Evolutionary conservation across 1,284 basidiomycete genomes (phyloP).

Genomic region (Golubevia sp.): DNA sequence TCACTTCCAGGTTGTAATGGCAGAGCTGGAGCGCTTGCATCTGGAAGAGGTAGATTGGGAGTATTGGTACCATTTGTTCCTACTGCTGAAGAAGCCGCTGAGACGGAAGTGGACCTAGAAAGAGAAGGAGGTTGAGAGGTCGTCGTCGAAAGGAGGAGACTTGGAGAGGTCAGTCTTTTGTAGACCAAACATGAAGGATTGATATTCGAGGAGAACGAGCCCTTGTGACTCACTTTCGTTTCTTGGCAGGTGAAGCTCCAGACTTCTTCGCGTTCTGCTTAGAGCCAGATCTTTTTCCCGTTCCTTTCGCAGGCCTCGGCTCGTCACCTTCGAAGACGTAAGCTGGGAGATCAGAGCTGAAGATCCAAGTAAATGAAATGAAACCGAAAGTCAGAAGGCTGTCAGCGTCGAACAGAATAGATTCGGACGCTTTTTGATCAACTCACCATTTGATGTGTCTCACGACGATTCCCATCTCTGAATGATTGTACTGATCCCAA

Average conservation of each 20-base stretch:
- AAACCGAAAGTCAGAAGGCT: background rate
- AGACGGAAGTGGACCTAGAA: background rate
- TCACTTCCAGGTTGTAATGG: conserved; percentile 22
- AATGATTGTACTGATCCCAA: conserved; percentile 60
- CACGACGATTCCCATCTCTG: conserved; percentile 57
- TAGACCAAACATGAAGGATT: background rate
- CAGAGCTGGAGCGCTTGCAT: conserved; percentile 15
- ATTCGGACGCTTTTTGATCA: background rate
- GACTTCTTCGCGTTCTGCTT: conserved; percentile 30
- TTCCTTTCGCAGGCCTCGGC: conserved; percentile 10
- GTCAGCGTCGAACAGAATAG: background rate
- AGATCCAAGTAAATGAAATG: background rate
- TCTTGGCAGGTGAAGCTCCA: background rate
- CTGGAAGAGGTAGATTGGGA: conserved; percentile 1
- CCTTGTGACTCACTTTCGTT: background rate
- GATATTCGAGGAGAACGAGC: background rate
- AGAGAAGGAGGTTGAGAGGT: background rate
- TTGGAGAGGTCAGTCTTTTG: background rate
- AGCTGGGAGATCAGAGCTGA: conserved; percentile 30
- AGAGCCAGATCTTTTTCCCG: conserved; percentile 16
- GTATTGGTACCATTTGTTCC: background rate
- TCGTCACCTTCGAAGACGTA: conserved; percentile 52
- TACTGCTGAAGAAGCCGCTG: background rate
- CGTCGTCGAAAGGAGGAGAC: background rate
- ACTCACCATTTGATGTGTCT: conserved; percentile 52